A percentile compares a stretch with the other conserved stretches of the same genome.
phyloP scores from a whole-genome alignment of 257 asterid genomes.

The Salvia hispanica region DNA sequence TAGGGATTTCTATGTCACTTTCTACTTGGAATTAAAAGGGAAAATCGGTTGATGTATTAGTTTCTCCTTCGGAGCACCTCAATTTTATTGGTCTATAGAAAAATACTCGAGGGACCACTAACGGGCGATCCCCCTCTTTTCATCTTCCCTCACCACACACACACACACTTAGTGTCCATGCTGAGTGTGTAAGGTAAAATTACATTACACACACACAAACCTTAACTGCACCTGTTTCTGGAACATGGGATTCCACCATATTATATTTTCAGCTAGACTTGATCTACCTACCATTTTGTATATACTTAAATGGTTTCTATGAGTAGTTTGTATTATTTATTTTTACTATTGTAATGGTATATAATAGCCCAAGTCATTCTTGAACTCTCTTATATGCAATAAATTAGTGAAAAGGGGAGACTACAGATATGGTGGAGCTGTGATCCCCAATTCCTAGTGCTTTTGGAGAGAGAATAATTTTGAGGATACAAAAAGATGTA shows the following conservation, averaged over 20 bases:
- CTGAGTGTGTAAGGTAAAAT: neutral
- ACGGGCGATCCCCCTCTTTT: neutral
- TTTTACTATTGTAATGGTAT: neutral
- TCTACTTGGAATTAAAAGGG: constrained; percentile 29
- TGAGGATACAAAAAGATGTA: constrained; percentile 11
- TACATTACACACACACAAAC: neutral
- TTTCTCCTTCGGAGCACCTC: constrained; percentile 29
- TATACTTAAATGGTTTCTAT: constrained; percentile 17
- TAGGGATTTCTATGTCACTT: constrained; percentile 50
- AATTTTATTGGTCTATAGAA: constrained; percentile 13
- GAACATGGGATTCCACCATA: constrained; percentile 29
- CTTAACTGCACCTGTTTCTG: neutral
- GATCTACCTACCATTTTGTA: constrained; percentile 19
- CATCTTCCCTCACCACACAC: neutral
- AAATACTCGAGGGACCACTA: constrained; percentile 25
- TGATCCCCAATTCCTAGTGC: constrained; percentile 11
- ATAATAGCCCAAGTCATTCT: neutral
- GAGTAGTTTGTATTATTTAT: neutral
- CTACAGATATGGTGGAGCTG: neutral
- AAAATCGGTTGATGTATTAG: constrained; percentile 34
- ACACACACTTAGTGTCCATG: neutral
- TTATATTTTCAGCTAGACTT: constrained; percentile 32
- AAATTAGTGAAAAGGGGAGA: neutral
- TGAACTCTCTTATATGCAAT: constrained; percentile 5
- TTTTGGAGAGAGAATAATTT: neutral